Base-by-base conservation (phyloP, 768 basidiomycete genomes). In the Phylloporus sp. region DNA sequence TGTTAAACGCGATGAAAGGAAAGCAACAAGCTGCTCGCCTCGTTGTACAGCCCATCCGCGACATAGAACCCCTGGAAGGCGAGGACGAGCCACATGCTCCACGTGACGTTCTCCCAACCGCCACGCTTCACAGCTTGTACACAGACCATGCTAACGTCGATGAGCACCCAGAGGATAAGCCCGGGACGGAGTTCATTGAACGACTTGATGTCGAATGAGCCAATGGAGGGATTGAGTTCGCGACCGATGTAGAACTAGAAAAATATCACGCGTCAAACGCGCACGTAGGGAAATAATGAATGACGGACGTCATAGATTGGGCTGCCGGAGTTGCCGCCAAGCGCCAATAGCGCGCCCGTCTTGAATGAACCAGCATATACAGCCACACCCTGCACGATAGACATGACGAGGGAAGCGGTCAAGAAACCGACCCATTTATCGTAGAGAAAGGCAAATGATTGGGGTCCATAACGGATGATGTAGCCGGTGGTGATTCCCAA, bases 251-350 rank as follows among this genome's bases (percentile, higher is more conserved):
- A 95, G 70, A 88, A 94, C 90, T 94, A 50, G 24, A 14, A 34
- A 22, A 18, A n/a, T 3, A 18, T 24, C 11, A 34, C 34, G 13
- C 8, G 32, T 57, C 36, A 60, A 23, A 33, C 6, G 14, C 6
- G 23, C 1, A n/a, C 23, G 22, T 7, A 21, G 4, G 5, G 10
- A 15, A 2, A 17, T 3, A 14, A 3, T 6, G 7, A 17, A 34
- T 35, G 28, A 72, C 89, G 40, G 54, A 95, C 94, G 63, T 99
- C 94, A 64, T 98, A 98, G 51, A 96, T 79, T 46, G 74, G 66
- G 61, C 86, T 89, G 10, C 89, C 88, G 18, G 81, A 78, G 72
- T 98, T 98, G 11, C 95, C 96, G n/a, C 91, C 93, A 9, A 89
- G 72, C 1, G 96, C 93, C 15, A 98, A 75, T 17, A 96, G 74